Evolutionary conservation across 73 alveolate species (phyloP).

Genomic region (Paramecium octaurelia): DNA sequence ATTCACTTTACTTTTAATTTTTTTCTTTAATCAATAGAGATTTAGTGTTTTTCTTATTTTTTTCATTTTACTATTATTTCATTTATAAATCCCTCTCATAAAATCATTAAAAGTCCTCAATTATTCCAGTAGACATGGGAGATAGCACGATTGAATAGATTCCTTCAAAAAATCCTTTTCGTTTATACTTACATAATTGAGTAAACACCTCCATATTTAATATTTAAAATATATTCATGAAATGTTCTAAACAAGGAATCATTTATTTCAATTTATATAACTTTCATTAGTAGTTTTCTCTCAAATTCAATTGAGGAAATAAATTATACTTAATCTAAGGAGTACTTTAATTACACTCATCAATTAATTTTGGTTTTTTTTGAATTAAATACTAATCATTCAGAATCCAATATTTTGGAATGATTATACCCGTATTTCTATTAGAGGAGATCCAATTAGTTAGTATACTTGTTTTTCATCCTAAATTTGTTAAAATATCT

Average conservation of each 20-base stretch:
- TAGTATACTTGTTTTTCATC: neutral
- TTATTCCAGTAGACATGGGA: neutral
- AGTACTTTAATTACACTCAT: too few species aligned
- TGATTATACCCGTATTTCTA: neutral
- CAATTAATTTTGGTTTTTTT: neutral
- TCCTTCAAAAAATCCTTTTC: neutral
- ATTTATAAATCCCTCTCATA: neutral
- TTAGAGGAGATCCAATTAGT: neutral
- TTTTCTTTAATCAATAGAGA: neutral
- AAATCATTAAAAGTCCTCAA: neutral
- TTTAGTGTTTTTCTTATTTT: neutral
- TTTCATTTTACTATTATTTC: neutral
- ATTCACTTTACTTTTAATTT: neutral
- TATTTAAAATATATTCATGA: neutral
- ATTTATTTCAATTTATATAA: neutral
- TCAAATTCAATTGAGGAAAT: too few species aligned
- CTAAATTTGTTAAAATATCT: neutral
- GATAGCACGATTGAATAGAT: neutral
- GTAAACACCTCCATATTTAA: neutral
- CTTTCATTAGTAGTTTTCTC: neutral
- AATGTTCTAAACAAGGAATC: neutral
- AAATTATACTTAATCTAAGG: too few species aligned
- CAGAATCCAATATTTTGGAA: neutral
- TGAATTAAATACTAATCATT: neutral
- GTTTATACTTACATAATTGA: neutral